Evolutionary conservation across 78 protist genomes (phyloP), one percentile per base, ranked within the genome.

Genomic region (Guillardia theta): DNA sequence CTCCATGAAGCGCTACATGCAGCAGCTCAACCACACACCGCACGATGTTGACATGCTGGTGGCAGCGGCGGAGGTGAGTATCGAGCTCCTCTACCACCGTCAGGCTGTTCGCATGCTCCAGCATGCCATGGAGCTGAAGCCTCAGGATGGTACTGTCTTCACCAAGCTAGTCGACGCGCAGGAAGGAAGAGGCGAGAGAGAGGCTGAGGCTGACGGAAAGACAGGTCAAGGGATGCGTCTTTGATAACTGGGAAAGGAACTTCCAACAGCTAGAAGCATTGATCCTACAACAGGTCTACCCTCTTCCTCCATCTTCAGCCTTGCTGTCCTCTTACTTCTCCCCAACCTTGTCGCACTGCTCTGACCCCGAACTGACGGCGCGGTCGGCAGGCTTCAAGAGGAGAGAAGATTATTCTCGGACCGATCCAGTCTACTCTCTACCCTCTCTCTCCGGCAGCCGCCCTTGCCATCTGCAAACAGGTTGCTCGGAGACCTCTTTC

Each of bases 361-460:
- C 70, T 58, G 2, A 24, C 10, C 58, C 10, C 58, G 58, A 10
- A 15, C 58, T n/a, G n/a, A n/a, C n/a, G n/a, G n/a, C n/a, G n/a
- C n/a, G n/a, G n/a, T n/a, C 39, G 27, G 6, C 41, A 70, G 41
- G 83, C 22, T 1, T 24, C 9, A 70, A 22, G 45, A 43, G 83
- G 83, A 12, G 41, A 70, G 41, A 36, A 36, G 9, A 33, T 24
- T 18, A 43, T 70, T 1, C 9, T 70, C 6, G 22, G 36, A 27
- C 90, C 90, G 6, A 78, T 78, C 39, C 90, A 78, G 90, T 78
- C 90, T 12, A 78, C 90, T 50, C 39, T 78, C 53, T 43, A 43
- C 48, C 90, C 90, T 5, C 44, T 78, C 18, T 22, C 53, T 10
- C 53, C 48, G 15, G 24, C 1, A 22, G 90, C 44, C 18, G 48